Base-by-base conservation (phyloP, 2,329 filamentous ascomycete genomes). In the Diaporthe amygdali region DNA sequence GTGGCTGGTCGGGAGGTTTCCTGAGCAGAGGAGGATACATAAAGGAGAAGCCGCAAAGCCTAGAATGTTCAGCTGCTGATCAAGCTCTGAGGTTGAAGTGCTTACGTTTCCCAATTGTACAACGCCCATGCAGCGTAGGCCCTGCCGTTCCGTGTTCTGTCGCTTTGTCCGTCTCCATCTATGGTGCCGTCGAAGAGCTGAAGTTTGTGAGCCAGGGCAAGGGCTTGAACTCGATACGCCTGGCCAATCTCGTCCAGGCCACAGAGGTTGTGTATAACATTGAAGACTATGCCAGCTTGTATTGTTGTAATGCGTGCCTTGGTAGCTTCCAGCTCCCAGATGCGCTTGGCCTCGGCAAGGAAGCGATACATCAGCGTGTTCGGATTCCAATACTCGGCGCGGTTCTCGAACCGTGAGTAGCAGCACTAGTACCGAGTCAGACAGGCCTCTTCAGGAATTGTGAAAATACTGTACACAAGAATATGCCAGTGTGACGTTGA, bases 301-400 rank as follows among this genome's bases (percentile, higher is more conserved):
- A 51, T 66, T 7, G 61, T 66, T 5, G 61, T 66, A 6, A 66
- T 51, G 47, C 41, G 34, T 20, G 61, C 39, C 15, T 20, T 37
- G 41, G 59, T 10, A 14, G 41, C 41, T 8, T 66, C 61, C 4
- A 66, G 47, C 20, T 66, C 61, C 61, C 61, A 66, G 25, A 66
- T 30, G 0, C 61, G 61, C 12, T 51, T 66, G 10, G 61, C 61
- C 32, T 66, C 61, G 32, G 61, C 61, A 22, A 66, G 61, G 25
- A 66, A 66, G 4, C 61, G 61, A 39, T 66, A 66, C 27, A 66
- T 32, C 27, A 66, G 61, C 15, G 61, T 66, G 9, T 51, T 14
- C 2, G 61, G 61, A 4, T 66, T 51, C 61, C 61, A 66, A 20
- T 66, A 66, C 17, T 49, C 41, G 30, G 61, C 61, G 17, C 61